phyloP scores from a whole-genome alignment of 768 basidiomycete genomes.

The Phanerochaete carnosa region DNA sequence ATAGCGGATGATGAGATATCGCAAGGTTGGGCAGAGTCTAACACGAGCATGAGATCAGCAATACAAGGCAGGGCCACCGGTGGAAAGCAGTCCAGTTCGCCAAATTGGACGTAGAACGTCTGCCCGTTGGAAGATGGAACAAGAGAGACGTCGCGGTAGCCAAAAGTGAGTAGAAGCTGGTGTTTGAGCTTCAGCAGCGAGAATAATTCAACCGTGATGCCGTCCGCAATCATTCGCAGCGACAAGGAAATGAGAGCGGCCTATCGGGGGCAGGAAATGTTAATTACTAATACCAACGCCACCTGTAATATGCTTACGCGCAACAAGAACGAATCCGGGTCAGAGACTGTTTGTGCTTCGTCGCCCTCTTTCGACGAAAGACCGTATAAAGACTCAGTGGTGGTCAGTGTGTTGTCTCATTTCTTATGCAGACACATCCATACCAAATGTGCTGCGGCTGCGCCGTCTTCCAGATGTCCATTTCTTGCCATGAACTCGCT shows the following conservation, averaged over 20 bases:
- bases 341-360: conserved; percentile 22
- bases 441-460: conserved; percentile 41
- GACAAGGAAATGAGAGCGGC: conserved; percentile 53
- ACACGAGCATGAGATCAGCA: conserved; percentile 49
- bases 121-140: conserved; percentile 45
- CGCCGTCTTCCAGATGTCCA: conserved; percentile 36
- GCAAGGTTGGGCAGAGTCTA: conserved; percentile 56
- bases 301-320: conserved; percentile 32
- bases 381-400: conserved; percentile 42
- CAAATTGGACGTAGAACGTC: conserved; percentile 52
- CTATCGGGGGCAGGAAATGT: conserved; percentile 30
- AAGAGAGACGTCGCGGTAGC: conserved; percentile 50
- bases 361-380: conserved; percentile 29
- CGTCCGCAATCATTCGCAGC: conserved; percentile 65
- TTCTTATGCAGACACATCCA: conserved; percentile 14
- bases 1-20: conserved; percentile 47
- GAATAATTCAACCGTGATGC: conserved; percentile 48
- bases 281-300: neutral
- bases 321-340: conserved; percentile 46
- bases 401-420: neutral
- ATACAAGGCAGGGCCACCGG: conserved; percentile 51
- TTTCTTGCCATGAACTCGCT: conserved; percentile 43
- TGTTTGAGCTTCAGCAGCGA: conserved; percentile 60
- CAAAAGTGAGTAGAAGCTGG: conserved; percentile 44
- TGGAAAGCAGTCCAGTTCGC: conserved; percentile 40